Base-by-base conservation (phyloP, 116 monocot genomes). In the Cymodocea nodosa region DNA sequence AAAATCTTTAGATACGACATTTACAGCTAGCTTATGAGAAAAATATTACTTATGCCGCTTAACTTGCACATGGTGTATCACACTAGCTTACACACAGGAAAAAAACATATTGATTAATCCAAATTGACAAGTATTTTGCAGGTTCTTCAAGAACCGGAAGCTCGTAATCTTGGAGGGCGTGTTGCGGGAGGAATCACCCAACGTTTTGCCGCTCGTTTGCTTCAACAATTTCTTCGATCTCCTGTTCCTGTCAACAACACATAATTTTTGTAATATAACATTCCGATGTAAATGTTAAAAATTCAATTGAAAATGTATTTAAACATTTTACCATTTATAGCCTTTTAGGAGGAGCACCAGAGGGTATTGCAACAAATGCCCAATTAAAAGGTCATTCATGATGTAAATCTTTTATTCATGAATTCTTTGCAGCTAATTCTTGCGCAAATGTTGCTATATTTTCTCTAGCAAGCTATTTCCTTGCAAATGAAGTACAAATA, bases 71-170 rank as follows among this genome's bases (percentile, higher is more conserved):
- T 30, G 30, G 1, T 30, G 30, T 30, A 30, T 30, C 3, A 3
- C 30, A 30, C 30, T 30, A 30, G 30, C 30, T 30, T 30, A 30
- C 30, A 1, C 30, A 30, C 30, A n/a, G n/a, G n/a, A n/a, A n/a
- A n/a, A n/a, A n/a, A n/a, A n/a, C n/a, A 22, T 23, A 15, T 8
- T 23, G 11, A 23, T 9, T 18, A 62, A 0, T 62, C 36, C 25
- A n/a, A 35, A 37, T 35, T 35, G 14, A 51, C 16, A 5, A 24
- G 6, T 50, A 51, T 51, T 9, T 15, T 65, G 44, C 74, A 97
- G 97, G 86, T 91, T 62, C 88, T 97, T 62, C 91, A 97, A 76
- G 82, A 88, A 66, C 91, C 88, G 9, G 84, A 80, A 75, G 97
- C 80, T 68, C 88, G 84, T 35, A 81, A 35, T 50, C 82, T 97